phyloP scores from a whole-genome alignment of 768 basidiomycete genomes.

The Lactarius evosmus region DNA sequence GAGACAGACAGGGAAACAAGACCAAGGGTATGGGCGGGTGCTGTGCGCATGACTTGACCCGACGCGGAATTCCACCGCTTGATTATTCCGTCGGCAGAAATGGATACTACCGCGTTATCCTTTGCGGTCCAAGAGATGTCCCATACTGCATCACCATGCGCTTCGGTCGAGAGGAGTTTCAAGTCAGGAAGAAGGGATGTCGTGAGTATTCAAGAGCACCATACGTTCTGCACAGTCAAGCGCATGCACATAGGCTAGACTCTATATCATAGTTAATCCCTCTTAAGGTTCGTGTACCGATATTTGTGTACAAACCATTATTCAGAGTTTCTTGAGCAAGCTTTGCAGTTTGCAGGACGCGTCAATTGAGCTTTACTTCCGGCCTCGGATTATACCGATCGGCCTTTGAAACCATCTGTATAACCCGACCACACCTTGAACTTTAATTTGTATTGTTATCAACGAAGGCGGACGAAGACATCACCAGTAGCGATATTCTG shows the following conservation, averaged over 20 bases:
- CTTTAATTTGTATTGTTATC: slow-evolving; percentile 69
- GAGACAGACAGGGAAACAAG: slow-evolving; percentile 77
- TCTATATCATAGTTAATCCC: slow-evolving; percentile 38
- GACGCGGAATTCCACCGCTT: slow-evolving; percentile 68
- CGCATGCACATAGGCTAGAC: slow-evolving; percentile 69
- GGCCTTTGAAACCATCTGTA: slow-evolving; percentile 46
- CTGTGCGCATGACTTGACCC: slow-evolving; percentile 58
- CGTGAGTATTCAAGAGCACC: slow-evolving; percentile 25
- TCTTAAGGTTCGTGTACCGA: neutral
- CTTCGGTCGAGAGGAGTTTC: slow-evolving; percentile 45
- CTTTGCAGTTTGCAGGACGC: slow-evolving; percentile 2
- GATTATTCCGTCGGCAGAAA: slow-evolving; percentile 75
- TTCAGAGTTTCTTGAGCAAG: slow-evolving; percentile 8
- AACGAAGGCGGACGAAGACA: slow-evolving; percentile 97
- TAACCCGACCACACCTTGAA: slow-evolving; percentile 39
- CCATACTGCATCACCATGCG: slow-evolving; percentile 79
- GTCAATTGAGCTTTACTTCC: neutral
- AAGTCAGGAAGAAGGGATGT: slow-evolving; percentile 23
- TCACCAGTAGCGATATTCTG: slow-evolving; percentile 35
- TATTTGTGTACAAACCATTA: slow-evolving; percentile 17
- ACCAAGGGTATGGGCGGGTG: slow-evolving; percentile 77
- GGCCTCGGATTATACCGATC: slow-evolving; percentile 46
- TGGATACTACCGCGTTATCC: slow-evolving; percentile 60
- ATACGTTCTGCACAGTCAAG: slow-evolving; percentile 78
- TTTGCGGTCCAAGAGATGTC: slow-evolving; percentile 64